A percentile compares a stretch with the other conserved stretches of the same genome.
These are phyloP conservation scores for Serendipita sp. DNA, from an alignment of 768 basidiomycete species.

Conservation along the genomic window DNA sequence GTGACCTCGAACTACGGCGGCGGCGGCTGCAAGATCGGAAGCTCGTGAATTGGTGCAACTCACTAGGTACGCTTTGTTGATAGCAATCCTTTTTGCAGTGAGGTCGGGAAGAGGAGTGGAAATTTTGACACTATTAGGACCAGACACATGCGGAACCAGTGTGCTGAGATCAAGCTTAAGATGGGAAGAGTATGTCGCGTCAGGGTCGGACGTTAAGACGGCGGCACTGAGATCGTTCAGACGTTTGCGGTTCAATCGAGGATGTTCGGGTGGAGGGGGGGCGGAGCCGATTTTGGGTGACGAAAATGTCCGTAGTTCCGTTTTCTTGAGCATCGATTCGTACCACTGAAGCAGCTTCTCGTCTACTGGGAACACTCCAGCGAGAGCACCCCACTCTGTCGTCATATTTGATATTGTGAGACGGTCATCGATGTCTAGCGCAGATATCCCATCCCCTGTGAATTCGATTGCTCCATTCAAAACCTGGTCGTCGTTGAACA, in stretches of 20 bases:
- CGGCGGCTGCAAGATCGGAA: conserved; percentile 86
- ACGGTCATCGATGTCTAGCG: conserved; percentile 75
- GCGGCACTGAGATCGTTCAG: conserved; percentile 45
- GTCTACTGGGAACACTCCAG: conserved; percentile 89
- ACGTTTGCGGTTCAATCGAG: conserved; percentile 63
- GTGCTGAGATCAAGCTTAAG: conserved; percentile 85
- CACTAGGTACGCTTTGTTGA: conserved; percentile 96
- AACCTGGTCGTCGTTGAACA: conserved; percentile 92
- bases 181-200: conserved; percentile 70
- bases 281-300: conserved; percentile 19
- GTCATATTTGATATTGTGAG: conserved; percentile 99
- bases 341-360: conserved; percentile 75
- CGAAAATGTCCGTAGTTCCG: conserved; percentile 63
- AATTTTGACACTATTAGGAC: conserved; percentile 94
- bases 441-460: conserved; percentile 68
- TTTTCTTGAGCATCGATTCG: conserved; percentile 48
- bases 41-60: conserved; percentile 96
- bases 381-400: conserved; percentile 97
- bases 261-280: conserved; percentile 62
- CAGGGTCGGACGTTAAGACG: conserved; percentile 48
- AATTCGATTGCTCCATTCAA: conserved; percentile 96
- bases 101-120: conserved; percentile 86
- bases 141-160: conserved; percentile 88
- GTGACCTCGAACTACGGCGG: conserved; percentile 68
- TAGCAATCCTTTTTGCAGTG: conserved; percentile 51